phyloP scores from a whole-genome alignment of 2,329 filamentous ascomycete genomes.

The Neonectria magnoliae region DNA sequence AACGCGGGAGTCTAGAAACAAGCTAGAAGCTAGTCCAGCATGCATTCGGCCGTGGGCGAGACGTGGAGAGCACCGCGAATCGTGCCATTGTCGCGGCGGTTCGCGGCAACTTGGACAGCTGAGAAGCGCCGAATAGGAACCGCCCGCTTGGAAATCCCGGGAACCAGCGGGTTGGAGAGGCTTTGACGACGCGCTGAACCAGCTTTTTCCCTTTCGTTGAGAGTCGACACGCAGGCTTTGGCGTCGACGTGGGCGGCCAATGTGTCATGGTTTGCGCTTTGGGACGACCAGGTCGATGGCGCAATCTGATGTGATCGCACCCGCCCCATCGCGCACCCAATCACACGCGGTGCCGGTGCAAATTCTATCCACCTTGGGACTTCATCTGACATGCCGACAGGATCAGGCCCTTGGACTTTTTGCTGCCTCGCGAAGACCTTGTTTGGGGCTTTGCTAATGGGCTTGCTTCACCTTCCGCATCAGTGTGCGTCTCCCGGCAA shows the following conservation, averaged over 20 bases:
- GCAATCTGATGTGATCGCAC: conserved; percentile 44
- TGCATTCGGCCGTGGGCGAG: neutral
- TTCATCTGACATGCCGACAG: conserved; percentile 20
- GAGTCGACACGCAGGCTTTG: neutral
- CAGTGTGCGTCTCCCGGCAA: conserved; percentile 3
- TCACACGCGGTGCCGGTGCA: neutral
- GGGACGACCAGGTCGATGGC: conserved; percentile 41
- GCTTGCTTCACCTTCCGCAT: conserved; percentile 22
- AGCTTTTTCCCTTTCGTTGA: neutral
- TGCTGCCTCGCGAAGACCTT: neutral
- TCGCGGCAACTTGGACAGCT: conserved; percentile 11
- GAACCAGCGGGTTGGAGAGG: conserved; percentile 14
- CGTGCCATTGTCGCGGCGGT: conserved; percentile 26
- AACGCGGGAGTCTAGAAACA: conserved; percentile 35
- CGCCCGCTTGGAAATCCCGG: conserved; percentile 7
- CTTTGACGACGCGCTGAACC: neutral
- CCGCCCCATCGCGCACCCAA: conserved; percentile 28
- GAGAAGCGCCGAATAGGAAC: conserved; percentile 32
- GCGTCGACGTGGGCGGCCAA: conserved; percentile 12
- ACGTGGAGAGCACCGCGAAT: conserved; percentile 7
- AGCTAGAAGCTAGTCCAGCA: conserved; percentile 32
- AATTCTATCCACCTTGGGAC: conserved; percentile 29
- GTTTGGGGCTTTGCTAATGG: conserved; percentile 3
- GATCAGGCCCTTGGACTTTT: neutral
- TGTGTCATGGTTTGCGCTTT: conserved; percentile 30